Evolutionary conservation across 352 stramenopile species (phyloP).

Genomic region (Globisporangium sylvaticum): DNA sequence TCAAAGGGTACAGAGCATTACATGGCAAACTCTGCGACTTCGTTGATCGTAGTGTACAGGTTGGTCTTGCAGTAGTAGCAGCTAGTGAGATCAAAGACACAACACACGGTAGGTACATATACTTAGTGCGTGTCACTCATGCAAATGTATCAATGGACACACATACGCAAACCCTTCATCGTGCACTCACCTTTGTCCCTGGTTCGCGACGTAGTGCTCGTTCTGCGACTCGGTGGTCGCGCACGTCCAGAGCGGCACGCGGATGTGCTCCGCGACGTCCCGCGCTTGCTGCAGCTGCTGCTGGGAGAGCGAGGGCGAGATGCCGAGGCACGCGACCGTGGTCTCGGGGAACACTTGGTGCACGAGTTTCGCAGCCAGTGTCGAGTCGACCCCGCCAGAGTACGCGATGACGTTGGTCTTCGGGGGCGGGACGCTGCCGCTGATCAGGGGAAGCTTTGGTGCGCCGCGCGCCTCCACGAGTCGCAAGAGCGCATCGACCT

Average conservation of each 20-base stretch:
- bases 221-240: conserved; percentile 80
- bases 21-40: conserved; percentile 72
- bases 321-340: conserved; percentile 88
- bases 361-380: conserved; percentile 90
- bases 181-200: conserved; percentile 62
- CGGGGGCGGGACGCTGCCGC: background rate
- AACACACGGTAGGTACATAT: too few relatives aligned
- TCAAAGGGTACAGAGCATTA: too few relatives aligned
- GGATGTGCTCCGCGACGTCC: conserved; percentile 83
- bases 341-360: conserved; percentile 70
- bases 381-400: conserved; percentile 95
- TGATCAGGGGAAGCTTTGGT: background rate
- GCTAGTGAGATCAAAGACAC: too few relatives aligned
- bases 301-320: conserved; percentile 88
- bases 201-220: conserved; percentile 92
- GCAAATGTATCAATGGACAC: too few relatives aligned
- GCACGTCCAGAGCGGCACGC: conserved; percentile 86
- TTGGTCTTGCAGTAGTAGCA: conserved; percentile 98
- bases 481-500: conserved; percentile 36
- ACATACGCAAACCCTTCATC: too few relatives aligned
- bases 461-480: conserved; percentile 33
- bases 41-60: conserved; percentile 92
- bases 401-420: conserved; percentile 85
- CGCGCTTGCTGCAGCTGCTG: conserved; percentile 88
- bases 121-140: too few relatives aligned